Percentiles rank a stretch among this genome's conserved stretches.
Evolutionary conservation across 257 asterid genomes (phyloP).

Genomic region (Solanum infundibuliforme): DNA sequence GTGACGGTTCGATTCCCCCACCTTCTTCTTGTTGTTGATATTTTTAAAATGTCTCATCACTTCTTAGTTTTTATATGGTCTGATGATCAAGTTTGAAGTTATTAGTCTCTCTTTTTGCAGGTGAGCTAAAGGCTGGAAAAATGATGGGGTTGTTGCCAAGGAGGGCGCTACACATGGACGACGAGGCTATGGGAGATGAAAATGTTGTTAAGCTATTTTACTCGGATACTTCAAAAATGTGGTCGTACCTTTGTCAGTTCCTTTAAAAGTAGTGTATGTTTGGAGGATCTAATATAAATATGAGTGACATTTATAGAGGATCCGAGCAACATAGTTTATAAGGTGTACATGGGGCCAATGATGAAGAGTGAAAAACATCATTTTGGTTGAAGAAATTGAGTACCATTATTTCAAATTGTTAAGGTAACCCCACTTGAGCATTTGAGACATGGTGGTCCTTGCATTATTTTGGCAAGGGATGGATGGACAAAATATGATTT

Average conservation of each 20-base stretch:
- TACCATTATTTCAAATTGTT: not conserved
- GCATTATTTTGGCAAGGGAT: not conserved
- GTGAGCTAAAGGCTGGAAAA: not conserved
- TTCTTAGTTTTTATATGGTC: too few relatives aligned
- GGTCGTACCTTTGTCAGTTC: not conserved
- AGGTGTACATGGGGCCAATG: not conserved
- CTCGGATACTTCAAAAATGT: not conserved
- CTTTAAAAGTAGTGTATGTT: not conserved
- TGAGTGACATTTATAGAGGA: not conserved
- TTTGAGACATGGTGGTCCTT: not conserved
- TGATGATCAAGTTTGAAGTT: not conserved
- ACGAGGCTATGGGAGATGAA: not conserved
- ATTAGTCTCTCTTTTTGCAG: constrained; percentile 12
- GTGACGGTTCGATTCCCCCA: not conserved
- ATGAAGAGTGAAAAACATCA: not conserved
- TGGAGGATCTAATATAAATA: not conserved
- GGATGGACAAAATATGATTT: not conserved
- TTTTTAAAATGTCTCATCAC: not conserved
- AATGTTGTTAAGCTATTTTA: not conserved
- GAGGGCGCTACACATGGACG: constrained; percentile 22
- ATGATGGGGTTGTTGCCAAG: constrained; percentile 29
- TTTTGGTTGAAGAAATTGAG: not conserved
- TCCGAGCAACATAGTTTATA: not conserved
- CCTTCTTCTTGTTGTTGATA: not conserved
- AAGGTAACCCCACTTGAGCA: not conserved